phyloP scores from a whole-genome alignment of 2,329 filamentous ascomycete species.

The Rachicladosporium sp. region DNA sequence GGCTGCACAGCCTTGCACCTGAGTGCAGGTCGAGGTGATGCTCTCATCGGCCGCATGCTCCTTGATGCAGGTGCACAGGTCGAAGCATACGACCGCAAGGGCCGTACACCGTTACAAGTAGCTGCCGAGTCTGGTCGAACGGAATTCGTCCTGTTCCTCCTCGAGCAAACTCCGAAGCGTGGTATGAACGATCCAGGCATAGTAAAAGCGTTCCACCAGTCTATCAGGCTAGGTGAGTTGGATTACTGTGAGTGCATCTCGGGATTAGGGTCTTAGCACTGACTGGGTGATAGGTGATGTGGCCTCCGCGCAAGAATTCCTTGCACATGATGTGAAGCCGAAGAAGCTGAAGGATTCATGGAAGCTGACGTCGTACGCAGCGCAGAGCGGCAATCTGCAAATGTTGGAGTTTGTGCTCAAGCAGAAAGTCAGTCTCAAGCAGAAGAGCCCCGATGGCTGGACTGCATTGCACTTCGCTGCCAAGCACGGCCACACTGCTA shows the following conservation, averaged over 20 bases:
- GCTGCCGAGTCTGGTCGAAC: slow-evolving; percentile 5
- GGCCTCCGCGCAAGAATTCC: slow-evolving; percentile 7
- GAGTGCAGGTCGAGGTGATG: slow-evolving; percentile 7
- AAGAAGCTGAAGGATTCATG: slow-evolving; percentile 13
- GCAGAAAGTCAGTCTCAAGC: slow-evolving; percentile 9
- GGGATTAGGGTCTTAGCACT: too few relatives aligned
- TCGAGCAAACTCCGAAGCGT: slow-evolving; percentile 3
- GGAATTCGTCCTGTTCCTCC: slow-evolving; percentile 8
- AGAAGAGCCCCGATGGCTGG: slow-evolving; percentile 8
- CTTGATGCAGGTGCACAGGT: slow-evolving; percentile 6
- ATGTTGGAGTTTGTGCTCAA: slow-evolving; percentile 10
- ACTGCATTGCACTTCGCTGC: slow-evolving; percentile 11
- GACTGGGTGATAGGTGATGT: slow-evolving; percentile 10
- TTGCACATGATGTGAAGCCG: slow-evolving; percentile 9
- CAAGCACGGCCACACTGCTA: slow-evolving; percentile 7
- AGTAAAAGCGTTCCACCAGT: slow-evolving; percentile 6
- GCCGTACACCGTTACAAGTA: slow-evolving; percentile 8
- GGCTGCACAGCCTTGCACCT: slow-evolving; percentile 9
- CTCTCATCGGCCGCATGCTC: slow-evolving; percentile 8
- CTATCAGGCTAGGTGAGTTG: slow-evolving; percentile 9
- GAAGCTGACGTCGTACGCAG: slow-evolving; percentile 8
- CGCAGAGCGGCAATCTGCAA: slow-evolving; percentile 11
- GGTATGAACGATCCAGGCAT: slow-evolving; percentile 5
- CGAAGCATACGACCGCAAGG: slow-evolving; percentile 6
- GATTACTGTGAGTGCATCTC: too few relatives aligned